Base-by-base conservation (phyloP, 306 rosid species). In the Aeschynomene evenia region DNA sequence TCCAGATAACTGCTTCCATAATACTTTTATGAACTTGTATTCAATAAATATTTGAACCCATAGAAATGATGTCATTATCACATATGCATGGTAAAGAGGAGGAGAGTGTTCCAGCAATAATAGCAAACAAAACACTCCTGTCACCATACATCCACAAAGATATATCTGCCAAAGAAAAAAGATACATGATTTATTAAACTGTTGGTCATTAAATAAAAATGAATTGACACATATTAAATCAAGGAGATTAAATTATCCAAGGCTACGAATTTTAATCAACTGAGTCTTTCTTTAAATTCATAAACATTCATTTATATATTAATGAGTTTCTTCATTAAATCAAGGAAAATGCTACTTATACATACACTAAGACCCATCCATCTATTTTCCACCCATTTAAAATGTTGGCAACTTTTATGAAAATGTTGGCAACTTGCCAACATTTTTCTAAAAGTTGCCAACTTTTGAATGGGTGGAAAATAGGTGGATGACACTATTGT, bases 71-170 rank as follows among this genome's bases (percentile, higher is more conserved):
- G 97, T 91, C 96, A 83, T 85, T 37, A 86, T 63, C 53, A 77
- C 63, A 72, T 88, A 91, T 46, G 92, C 91, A 70, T 91, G 91
- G 76, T 91, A 91, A 54, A 91, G 96, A 63, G 96, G 93, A 80
- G 97, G 93, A 76, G 97, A 88, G 72, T 65, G 91, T 79, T 91
- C 93, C 80, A 86, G 73, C 71, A 85, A 75, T 54, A 88, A 89
- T 42, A 91, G 33, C 70, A 63, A 74, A 82, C 84, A 78, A 50
- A 86, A 59, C 43, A 87, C 48, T 72, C 84, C 97, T 65, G 80
- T 76, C 43, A 86, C 63, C 46, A 87, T 51, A 67, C 79, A 82
- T 59, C 97, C 97, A 85, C 65, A 78, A 43, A 81, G 59, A 79
- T 91, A 84, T 48, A 83, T 89, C 97, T 91, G 79, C 81, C 77